Conservation (phyloP, 2,329 filamentous ascomycete genomes). For the Hypoxylon sp. region DNA sequence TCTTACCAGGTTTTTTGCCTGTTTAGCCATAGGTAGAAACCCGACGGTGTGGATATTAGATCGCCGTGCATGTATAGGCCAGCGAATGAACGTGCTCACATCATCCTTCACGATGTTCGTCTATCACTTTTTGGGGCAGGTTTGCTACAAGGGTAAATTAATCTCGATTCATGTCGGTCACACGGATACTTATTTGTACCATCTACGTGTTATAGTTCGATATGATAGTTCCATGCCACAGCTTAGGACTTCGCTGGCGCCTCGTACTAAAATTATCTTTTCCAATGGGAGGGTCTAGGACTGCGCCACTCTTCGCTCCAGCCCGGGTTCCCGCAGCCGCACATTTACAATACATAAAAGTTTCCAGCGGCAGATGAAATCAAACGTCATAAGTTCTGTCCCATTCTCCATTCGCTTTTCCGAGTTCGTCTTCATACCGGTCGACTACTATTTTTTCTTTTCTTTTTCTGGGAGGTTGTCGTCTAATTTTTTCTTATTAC, state of each 20-base stretch:
- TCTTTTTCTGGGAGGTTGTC: conserved; percentile 17
- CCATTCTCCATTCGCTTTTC: conserved; percentile 36
- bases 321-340: conserved; percentile 38
- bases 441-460: conserved; percentile 10
- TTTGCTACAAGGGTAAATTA: conserved; percentile 33
- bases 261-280: conserved; percentile 34
- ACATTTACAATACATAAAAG: conserved; percentile 22
- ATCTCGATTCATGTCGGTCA: conserved; percentile 41
- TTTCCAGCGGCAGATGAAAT: conserved; percentile 34
- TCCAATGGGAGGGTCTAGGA: conserved; percentile 18
- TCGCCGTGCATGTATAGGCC: conserved; percentile 37
- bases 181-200: conserved; percentile 24
- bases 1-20: conserved; percentile 8
- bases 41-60: conserved; percentile 44
- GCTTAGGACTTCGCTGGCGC: conserved; percentile 18
- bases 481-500: conserved; percentile 25
- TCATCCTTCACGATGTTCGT: conserved; percentile 36
- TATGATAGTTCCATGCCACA: conserved; percentile 19
- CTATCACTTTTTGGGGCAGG: conserved; percentile 25
- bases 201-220: conserved; percentile 3
- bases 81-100: conserved; percentile 36
- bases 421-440: conserved; percentile 34
- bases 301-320: conserved; percentile 37
- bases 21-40: conserved; percentile 30
- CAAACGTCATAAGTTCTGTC: conserved; percentile 42